Evolutionary conservation across 2,329 filamentous ascomycete genomes (phyloP).

Genomic region (Verticillium klebahnii): DNA sequence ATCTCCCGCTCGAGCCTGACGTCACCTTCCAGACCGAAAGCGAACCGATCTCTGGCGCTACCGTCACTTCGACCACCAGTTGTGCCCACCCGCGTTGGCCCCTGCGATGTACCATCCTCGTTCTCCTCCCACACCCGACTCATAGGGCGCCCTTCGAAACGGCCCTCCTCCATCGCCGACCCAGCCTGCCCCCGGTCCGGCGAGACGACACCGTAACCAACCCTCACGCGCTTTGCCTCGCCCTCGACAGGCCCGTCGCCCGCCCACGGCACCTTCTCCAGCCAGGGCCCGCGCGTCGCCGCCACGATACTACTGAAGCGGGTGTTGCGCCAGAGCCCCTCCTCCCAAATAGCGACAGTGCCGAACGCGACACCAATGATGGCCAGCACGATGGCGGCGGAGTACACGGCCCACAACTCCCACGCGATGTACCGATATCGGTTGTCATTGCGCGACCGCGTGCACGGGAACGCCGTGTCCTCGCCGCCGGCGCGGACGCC

Average conservation of each 20-base stretch:
- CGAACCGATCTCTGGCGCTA: slow-evolving; percentile 18
- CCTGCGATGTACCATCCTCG: not conserved
- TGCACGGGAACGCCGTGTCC: slow-evolving; percentile 23
- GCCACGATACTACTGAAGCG: slow-evolving; percentile 33
- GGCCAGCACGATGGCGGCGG: slow-evolving; percentile 23
- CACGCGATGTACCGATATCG: slow-evolving; percentile 21
- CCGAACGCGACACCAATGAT: slow-evolving; percentile 22
- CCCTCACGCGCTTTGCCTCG: slow-evolving; percentile 3
- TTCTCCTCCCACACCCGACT: not conserved
- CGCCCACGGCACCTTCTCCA: slow-evolving; percentile 25
- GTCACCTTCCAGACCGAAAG: slow-evolving; percentile 25
- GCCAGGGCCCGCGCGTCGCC: slow-evolving; percentile 29
- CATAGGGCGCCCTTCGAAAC: not conserved
- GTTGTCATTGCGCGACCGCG: slow-evolving; percentile 20
- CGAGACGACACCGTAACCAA: slow-evolving; percentile 13
- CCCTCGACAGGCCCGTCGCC: slow-evolving; percentile 13
- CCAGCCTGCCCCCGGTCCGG: slow-evolving; percentile 15
- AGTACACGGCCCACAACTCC: slow-evolving; percentile 30
- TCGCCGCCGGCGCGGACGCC: slow-evolving; percentile 8
- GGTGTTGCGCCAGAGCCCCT: slow-evolving; percentile 28
- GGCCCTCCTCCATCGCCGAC: slow-evolving; percentile 8
- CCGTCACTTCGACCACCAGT: slow-evolving; percentile 13
- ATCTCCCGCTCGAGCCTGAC: slow-evolving; percentile 16
- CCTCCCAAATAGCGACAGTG: slow-evolving; percentile 22
- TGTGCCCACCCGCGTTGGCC: not conserved